A percentile compares a stretch with the other conserved stretches of the same genome.
Conservation (phyloP, 805 yeast genomes). For the Pichia insulana region DNA sequence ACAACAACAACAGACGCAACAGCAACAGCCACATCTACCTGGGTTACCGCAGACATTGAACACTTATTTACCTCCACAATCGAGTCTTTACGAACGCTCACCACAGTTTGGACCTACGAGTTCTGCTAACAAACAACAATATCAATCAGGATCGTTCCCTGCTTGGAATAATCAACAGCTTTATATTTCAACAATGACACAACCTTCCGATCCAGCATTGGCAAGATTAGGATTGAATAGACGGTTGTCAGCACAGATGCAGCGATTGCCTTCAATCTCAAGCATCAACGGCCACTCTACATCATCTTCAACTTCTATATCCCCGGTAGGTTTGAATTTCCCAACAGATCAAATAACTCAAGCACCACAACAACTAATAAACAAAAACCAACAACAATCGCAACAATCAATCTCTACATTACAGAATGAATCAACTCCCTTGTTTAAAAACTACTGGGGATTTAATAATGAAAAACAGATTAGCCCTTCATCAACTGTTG, state of each 20-base stretch:
- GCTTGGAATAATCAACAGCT: neutral
- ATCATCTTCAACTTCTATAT: neutral
- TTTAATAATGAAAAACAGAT: neutral
- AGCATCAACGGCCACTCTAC: neutral
- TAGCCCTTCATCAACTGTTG: neutral
- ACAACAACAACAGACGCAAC: conserved; percentile 4
- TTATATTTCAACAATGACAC: neutral
- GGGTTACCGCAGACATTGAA: no score
- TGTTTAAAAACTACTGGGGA: conserved; percentile 8
- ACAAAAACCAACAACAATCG: neutral
- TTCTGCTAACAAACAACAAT: neutral
- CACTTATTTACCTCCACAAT: no score
- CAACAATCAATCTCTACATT: neutral
- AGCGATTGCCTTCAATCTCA: neutral
- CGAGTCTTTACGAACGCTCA: no score
- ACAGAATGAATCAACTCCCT: neutral
- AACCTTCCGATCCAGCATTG: conserved; percentile 8
- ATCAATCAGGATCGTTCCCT: neutral
- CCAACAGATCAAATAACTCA: neutral
- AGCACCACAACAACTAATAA: neutral
- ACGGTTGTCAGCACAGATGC: conserved; percentile 3
- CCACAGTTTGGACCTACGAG: no score
- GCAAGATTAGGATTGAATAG: conserved; percentile 7
- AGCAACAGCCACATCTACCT: conserved; percentile 2
- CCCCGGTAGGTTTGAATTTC: conserved; percentile 1